Percentiles rank a stretch among this genome's conserved stretches.
These are phyloP conservation scores for Huiozyma naganishii DNA, from an alignment of 805 yeast species.

Conservation along the genomic window DNA sequence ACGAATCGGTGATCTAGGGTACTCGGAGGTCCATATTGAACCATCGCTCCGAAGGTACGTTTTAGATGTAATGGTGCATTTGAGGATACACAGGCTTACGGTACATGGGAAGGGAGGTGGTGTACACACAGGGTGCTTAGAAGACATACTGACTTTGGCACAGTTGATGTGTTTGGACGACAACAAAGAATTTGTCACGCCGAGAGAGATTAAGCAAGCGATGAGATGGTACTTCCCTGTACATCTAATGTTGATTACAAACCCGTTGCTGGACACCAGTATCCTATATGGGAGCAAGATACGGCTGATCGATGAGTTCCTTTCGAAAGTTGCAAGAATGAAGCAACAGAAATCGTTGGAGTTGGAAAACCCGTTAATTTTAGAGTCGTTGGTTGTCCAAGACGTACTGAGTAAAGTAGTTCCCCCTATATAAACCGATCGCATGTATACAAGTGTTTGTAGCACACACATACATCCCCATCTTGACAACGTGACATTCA, in stretches of 20 bases:
- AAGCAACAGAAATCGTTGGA: constrained; percentile 11
- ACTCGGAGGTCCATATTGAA: constrained; percentile 2
- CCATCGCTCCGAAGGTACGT: constrained; percentile 33
- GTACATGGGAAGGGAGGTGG: constrained; percentile 35
- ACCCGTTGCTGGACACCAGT: constrained; percentile 25
- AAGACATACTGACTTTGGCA: constrained; percentile 33
- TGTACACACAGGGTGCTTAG: constrained; percentile 36
- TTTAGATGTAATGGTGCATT: constrained; percentile 45
- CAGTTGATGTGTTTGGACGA: constrained; percentile 32
- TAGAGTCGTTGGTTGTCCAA: constrained; percentile 38
- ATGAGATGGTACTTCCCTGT: constrained; percentile 39
- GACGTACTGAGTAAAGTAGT: constrained; percentile 43
- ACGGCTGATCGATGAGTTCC: constrained; percentile 17
- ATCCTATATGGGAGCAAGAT: constrained; percentile 23
- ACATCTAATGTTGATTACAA: constrained; percentile 38
- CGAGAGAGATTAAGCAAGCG: constrained; percentile 40
- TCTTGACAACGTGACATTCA: too few relatives aligned
- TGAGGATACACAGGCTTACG: constrained; percentile 47
- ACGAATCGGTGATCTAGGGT: background rate
- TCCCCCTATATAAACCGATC: constrained; percentile 23
- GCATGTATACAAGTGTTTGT: background rate
- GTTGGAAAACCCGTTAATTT: constrained; percentile 16
- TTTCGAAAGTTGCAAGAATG: constrained; percentile 12
- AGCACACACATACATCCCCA: too few relatives aligned
- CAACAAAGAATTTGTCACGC: constrained; percentile 36